Evolutionary conservation across 1,284 basidiomycete genomes (phyloP).

Genomic region (Ustilago sp.): DNA sequence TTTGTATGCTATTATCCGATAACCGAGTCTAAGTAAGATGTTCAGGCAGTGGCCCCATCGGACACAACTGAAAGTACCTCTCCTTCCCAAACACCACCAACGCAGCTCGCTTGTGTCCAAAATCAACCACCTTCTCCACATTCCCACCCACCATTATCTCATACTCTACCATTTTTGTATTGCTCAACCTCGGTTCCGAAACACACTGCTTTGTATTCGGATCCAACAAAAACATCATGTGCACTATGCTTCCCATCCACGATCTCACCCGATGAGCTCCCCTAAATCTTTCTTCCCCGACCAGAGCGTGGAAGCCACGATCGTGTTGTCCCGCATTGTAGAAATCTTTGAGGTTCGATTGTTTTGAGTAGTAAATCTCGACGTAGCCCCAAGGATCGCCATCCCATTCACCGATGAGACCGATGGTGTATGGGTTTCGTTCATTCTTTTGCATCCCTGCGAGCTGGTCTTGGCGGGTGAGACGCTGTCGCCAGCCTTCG

Average conservation of each 20-base stretch:
- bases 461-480: constrained; percentile 53
- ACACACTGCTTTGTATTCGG: constrained; percentile 55
- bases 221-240: constrained; percentile 64
- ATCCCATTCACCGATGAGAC: constrained; percentile 65
- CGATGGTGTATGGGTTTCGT: constrained; percentile 35
- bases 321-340: constrained; percentile 54
- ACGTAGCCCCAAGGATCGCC: constrained; percentile 67
- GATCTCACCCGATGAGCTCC: constrained; percentile 62
- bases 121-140: constrained; percentile 64
- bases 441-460: constrained; percentile 50
- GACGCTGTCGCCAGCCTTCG: constrained; percentile 63
- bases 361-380: constrained; percentile 63
- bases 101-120: constrained; percentile 66
- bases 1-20: background rate
- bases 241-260: constrained; percentile 67
- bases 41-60: constrained; percentile 50
- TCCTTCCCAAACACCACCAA: constrained; percentile 60
- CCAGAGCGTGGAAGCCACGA: constrained; percentile 65
- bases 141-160: constrained; percentile 64
- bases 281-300: constrained; percentile 63
- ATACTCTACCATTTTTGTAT: constrained; percentile 67
- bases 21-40: constrained; percentile 21
- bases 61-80: constrained; percentile 65
- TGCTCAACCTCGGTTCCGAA: constrained; percentile 62
- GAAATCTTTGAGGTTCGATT: constrained; percentile 51